A percentile compares a stretch with the other conserved stretches of the same genome.
These are phyloP conservation scores for Tilletia horrida DNA, from an alignment of 1,284 basidiomycete species.

Conservation along the genomic window DNA sequence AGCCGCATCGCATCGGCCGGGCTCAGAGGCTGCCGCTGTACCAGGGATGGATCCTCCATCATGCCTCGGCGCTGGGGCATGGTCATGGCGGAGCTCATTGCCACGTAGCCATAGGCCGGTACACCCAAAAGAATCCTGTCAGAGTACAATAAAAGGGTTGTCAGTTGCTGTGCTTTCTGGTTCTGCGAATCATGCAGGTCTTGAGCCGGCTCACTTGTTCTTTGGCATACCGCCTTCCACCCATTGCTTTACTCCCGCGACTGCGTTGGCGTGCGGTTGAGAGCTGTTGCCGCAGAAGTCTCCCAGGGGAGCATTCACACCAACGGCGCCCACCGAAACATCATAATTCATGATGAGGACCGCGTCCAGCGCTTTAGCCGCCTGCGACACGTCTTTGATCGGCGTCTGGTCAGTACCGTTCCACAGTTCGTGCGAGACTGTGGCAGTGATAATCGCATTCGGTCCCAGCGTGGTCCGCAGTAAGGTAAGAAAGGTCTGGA, in stretches of 20 bases:
- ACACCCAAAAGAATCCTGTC: conserved; percentile 39
- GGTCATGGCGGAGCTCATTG: conserved; percentile 21
- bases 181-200: neutral
- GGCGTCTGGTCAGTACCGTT: conserved; percentile 30
- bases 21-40: neutral
- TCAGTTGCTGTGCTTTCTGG: no score
- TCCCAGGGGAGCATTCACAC: conserved; percentile 41
- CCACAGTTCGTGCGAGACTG: conserved; percentile 36
- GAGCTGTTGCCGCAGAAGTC: conserved; percentile 44
- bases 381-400: conserved; percentile 32
- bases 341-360: conserved; percentile 53
- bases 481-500: conserved; percentile 36
- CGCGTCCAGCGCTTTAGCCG: conserved; percentile 36
- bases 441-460: conserved; percentile 23
- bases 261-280: conserved; percentile 41
- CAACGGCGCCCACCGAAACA: conserved; percentile 36
- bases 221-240: conserved; percentile 42
- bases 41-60: neutral
- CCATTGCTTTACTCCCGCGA: conserved; percentile 42
- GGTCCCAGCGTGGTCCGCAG: conserved; percentile 4
- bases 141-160: neutral
- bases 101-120: conserved; percentile 45
- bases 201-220: conserved; percentile 22
- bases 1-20: neutral
- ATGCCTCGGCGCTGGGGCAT: conserved; percentile 20